These are phyloP conservation scores for Kwoniella newhampshirensis DNA, from an alignment of 768 basidiomycete genomes.

Conservation along the genomic window DNA sequence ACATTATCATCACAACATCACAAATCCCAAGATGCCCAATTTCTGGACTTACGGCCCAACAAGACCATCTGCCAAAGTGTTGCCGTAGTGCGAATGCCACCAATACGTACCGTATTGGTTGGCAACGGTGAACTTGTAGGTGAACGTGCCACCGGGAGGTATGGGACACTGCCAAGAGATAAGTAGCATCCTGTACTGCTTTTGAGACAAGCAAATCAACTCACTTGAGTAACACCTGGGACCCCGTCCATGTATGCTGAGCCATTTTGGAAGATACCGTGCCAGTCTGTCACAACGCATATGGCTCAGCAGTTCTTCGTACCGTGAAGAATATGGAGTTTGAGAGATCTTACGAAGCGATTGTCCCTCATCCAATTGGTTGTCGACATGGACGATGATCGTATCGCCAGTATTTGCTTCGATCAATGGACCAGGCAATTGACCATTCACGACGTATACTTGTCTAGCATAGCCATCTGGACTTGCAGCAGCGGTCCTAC, in stretches of 20 bases:
- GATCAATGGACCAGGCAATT: conserved; percentile 37
- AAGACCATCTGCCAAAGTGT: conserved; percentile 36
- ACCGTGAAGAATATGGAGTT: not conserved
- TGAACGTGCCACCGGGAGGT: conserved; percentile 24
- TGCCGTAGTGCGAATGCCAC: conserved; percentile 42
- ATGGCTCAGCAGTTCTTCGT: not conserved
- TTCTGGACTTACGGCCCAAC: conserved; percentile 23
- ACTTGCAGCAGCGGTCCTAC: conserved; percentile 14
- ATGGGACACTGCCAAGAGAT: conserved; percentile 37
- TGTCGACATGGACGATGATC: conserved; percentile 33
- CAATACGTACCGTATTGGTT: conserved; percentile 35
- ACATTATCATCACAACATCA: not conserved
- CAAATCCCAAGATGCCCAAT: too few species aligned
- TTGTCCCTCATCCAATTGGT: conserved; percentile 28
- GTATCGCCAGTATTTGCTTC: conserved; percentile 45
- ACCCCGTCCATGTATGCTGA: conserved; percentile 36
- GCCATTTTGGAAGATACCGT: conserved; percentile 41
- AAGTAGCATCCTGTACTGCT: not conserved
- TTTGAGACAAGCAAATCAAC: conserved; percentile 5
- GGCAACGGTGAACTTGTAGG: conserved; percentile 34
- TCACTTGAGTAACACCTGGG: conserved; percentile 32
- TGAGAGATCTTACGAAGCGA: conserved; percentile 26
- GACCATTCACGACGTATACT: conserved; percentile 28
- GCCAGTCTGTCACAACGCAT: conserved; percentile 32
- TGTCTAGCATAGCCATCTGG: conserved; percentile 34